Evolutionary conservation across 768 basidiomycete genomes (phyloP).

Genomic region (Suillus subalutaceus): DNA sequence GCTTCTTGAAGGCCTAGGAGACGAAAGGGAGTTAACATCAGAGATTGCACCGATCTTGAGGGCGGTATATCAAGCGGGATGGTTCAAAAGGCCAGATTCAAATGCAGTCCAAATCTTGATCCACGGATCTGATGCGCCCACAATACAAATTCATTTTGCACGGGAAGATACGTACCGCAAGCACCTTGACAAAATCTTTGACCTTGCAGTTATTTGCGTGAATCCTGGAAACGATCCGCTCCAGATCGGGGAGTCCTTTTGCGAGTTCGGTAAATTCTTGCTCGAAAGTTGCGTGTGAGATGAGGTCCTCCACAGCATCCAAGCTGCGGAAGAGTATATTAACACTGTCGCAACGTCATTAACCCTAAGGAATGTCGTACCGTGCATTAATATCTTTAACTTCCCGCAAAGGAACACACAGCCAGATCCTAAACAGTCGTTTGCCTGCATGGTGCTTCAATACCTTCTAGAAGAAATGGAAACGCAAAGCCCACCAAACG

Average conservation of each 20-base stretch:
- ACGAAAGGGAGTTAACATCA: constrained; percentile 12
- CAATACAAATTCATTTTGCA: constrained; percentile 6
- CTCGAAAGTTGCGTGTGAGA: constrained; percentile 78
- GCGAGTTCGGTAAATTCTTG: constrained; percentile 72
- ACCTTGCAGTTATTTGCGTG: constrained; percentile 91
- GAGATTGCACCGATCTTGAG: not conserved
- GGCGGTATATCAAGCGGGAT: not conserved
- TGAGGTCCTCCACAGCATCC: constrained; percentile 92
- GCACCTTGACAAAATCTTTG: constrained; percentile 84
- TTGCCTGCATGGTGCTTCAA: constrained; percentile 59
- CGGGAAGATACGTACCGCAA: constrained; percentile 53
- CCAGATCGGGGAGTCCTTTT: constrained; percentile 87
- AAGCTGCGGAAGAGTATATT: constrained; percentile 51
- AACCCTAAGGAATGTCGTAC: constrained; percentile 42
- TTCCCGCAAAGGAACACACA: constrained; percentile 88
- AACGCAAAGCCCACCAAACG: constrained; percentile 67
- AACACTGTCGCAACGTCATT: constrained; percentile 16
- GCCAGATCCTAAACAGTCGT: constrained; percentile 94
- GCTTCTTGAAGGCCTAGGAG: constrained; percentile 71
- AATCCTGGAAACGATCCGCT: constrained; percentile 92
- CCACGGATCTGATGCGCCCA: not conserved
- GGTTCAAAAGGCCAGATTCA: not conserved
- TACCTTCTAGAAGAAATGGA: constrained; percentile 8
- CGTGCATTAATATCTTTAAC: constrained; percentile 86
- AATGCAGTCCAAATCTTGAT: not conserved